Conservation (phyloP, 371 early-diverging fungal species). For the Sporodiniella umbellata region DNA sequence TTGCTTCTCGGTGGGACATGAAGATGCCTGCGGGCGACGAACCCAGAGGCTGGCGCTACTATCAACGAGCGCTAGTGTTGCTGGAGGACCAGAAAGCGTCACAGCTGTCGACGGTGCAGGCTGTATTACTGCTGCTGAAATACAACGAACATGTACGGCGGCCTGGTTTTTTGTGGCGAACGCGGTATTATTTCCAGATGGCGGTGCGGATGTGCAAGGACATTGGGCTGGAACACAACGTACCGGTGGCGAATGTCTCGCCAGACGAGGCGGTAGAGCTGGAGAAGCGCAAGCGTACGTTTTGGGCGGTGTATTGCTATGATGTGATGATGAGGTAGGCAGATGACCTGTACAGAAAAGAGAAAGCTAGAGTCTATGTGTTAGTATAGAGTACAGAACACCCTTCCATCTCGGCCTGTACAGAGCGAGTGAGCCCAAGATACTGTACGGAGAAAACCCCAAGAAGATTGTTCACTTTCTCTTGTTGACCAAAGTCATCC, state of each 20-base stretch:
- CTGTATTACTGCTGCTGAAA: slow-evolving; percentile 26
- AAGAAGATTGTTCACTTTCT: slow-evolving; percentile 23
- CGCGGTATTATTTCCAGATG: slow-evolving; percentile 25
- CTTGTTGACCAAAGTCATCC: slow-evolving; percentile 11
- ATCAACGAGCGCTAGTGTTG: slow-evolving; percentile 22
- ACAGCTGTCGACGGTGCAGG: slow-evolving; percentile 28
- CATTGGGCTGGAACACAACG: slow-evolving; percentile 16
- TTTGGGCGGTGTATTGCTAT: slow-evolving; percentile 31
- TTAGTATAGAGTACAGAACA: slow-evolving; percentile 26
- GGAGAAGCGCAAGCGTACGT: slow-evolving; percentile 23
- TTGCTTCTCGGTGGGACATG: slow-evolving; percentile 28
- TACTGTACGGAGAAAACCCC: slow-evolving; percentile 18
- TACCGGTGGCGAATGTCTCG: no score
- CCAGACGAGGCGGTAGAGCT: slow-evolving; percentile 3
- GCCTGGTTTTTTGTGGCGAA: slow-evolving; percentile 29
- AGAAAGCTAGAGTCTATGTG: no score
- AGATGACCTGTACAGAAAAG: no score
- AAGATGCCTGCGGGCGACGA: slow-evolving; percentile 9
- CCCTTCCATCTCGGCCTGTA: slow-evolving; percentile 9
- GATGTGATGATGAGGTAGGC: slow-evolving; percentile 37
- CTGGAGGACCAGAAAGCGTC: slow-evolving; percentile 19
- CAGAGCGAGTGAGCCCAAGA: slow-evolving; percentile 12
- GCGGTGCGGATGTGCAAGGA: slow-evolving; percentile 28
- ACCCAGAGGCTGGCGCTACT: slow-evolving; percentile 27
- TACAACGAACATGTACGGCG: slow-evolving; percentile 34